Evolutionary conservation across 345 rosid genomes (phyloP), one percentile per base, ranked within the genome.

Genomic region (Odontarrhena argentea): DNA sequence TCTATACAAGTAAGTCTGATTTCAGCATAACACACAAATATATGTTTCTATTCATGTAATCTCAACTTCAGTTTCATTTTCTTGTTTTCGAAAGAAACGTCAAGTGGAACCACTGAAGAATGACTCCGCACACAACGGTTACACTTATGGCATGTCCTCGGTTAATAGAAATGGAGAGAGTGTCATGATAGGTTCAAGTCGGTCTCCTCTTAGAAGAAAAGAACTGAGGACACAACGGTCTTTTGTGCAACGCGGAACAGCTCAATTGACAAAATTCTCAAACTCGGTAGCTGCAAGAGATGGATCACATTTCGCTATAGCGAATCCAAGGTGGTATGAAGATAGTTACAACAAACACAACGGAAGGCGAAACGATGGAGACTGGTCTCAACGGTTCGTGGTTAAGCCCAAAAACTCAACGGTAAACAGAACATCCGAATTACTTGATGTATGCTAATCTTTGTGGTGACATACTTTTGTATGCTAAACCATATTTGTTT

Each of bases 281-380:
- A 89, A 81, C 71, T 92, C 98, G 0, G 85, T 93, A 58, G 96
- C 88, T 13, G 81, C 84, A 42, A 83, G 94, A 82, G 90, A 86
- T 74, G 77, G 63, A 65, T 81, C 93, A 15, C 80, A 76, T 46
- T 79, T 80, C 22, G 86, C 68, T 2, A 66, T 73, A 57, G 76
- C 60, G 8, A 83, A 80, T 55, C 68, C 77, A 40, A 47, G 70
- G 47, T 72, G 76, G 76, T 12, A 80, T 25, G 87, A 78, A 25
- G 89, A 81, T 62, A 76, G 35, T 32, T 80, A 67, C 54, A 45
- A 41, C 41, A 8, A 34, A 8, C 3, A 22, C 14, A 49, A 60
- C 67, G 56, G 18, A 50, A 68, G 55, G 55, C 69, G 30, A 35
- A 52, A 59, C 13, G 79, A 79, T 52, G 74, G 78, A 52, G 83